Conservation (phyloP, 345 rosid species). For the Boechera stricta region DNA sequence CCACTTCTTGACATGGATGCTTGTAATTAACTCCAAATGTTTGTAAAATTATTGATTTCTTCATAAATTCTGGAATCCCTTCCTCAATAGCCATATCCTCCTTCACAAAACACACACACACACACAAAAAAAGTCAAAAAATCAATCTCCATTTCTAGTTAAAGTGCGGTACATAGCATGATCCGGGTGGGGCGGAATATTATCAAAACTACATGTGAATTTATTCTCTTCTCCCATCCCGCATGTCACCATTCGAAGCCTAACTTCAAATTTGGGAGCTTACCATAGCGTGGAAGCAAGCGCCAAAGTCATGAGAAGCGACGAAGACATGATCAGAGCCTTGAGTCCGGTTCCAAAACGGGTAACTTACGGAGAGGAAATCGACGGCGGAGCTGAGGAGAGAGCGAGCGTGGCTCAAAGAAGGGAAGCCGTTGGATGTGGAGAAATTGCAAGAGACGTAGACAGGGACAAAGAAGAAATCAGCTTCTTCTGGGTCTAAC, state of each 20-base stretch:
- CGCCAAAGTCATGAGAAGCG: constrained; percentile 93
- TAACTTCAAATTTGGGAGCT: neutral
- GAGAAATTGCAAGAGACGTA: constrained; percentile 97
- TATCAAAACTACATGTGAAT: no score
- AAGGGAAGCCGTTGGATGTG: constrained; percentile 86
- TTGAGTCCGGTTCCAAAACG: constrained; percentile 83
- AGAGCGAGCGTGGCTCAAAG: constrained; percentile 84
- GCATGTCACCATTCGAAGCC: no score
- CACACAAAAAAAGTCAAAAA: neutral
- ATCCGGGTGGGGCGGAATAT: no score
- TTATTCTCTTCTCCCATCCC: no score
- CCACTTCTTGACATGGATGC: constrained; percentile 89
- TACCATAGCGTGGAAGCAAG: constrained; percentile 95
- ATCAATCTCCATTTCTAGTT: no score
- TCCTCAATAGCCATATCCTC: constrained; percentile 78
- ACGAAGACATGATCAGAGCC: constrained; percentile 93
- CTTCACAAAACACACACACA: constrained; percentile 43
- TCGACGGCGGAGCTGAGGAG: constrained; percentile 70
- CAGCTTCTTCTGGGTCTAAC: constrained; percentile 77
- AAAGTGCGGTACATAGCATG: no score
- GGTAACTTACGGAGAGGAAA: constrained; percentile 55
- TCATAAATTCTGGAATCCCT: constrained; percentile 91
- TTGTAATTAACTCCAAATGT: constrained; percentile 85
- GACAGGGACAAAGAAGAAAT: constrained; percentile 93
- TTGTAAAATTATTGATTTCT: constrained; percentile 77